Conservation (phyloP, 2,329 filamentous ascomycete genomes). For the Ophiosphaerella narmari region DNA sequence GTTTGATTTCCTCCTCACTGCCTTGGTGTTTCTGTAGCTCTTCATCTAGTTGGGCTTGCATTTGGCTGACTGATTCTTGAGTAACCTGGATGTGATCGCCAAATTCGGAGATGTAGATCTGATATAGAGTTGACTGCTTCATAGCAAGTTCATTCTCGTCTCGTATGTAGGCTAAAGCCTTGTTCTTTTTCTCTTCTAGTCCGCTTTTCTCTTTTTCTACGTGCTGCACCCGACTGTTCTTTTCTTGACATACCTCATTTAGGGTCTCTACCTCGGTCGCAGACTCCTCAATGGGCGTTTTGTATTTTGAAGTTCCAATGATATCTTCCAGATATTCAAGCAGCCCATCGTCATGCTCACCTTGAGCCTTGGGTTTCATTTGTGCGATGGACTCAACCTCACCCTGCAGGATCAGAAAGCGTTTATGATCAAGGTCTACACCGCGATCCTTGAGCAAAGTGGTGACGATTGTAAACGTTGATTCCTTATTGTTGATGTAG, state of each 20-base stretch:
- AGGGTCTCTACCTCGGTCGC: slow-evolving; percentile 86
- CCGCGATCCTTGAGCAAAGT: slow-evolving; percentile 84
- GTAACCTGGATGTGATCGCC: slow-evolving; percentile 87
- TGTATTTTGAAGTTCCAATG: slow-evolving; percentile 98
- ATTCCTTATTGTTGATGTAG: slow-evolving; percentile 88
- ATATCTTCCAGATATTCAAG: slow-evolving; percentile 98
- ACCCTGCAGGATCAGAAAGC: slow-evolving; percentile 94
- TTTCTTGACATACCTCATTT: slow-evolving; percentile 94
- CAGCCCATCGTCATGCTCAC: slow-evolving; percentile 94
- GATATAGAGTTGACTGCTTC: slow-evolving; percentile 91
- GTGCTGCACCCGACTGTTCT: slow-evolving; percentile 92
- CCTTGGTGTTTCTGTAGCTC: slow-evolving; percentile 93
- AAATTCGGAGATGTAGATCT: slow-evolving; percentile 87
- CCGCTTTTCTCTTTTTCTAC: slow-evolving; percentile 96
- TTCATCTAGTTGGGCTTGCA: slow-evolving; percentile 82
- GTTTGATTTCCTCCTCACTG: slow-evolving; percentile 86
- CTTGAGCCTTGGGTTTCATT: slow-evolving; percentile 96
- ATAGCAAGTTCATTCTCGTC: slow-evolving; percentile 91
- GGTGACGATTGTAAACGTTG: slow-evolving; percentile 90
- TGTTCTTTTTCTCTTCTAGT: slow-evolving; percentile 95
- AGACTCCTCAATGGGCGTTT: slow-evolving; percentile 92
- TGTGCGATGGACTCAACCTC: slow-evolving; percentile 98
- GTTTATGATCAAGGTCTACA: slow-evolving; percentile 96
- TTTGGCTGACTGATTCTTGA: slow-evolving; percentile 85
- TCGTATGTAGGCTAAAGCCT: slow-evolving; percentile 82